A percentile compares a stretch with the other conserved stretches of the same genome.
These are phyloP conservation scores for Kodamaea laetipori DNA, from an alignment of 805 yeast genomes.

Conservation along the genomic window DNA sequence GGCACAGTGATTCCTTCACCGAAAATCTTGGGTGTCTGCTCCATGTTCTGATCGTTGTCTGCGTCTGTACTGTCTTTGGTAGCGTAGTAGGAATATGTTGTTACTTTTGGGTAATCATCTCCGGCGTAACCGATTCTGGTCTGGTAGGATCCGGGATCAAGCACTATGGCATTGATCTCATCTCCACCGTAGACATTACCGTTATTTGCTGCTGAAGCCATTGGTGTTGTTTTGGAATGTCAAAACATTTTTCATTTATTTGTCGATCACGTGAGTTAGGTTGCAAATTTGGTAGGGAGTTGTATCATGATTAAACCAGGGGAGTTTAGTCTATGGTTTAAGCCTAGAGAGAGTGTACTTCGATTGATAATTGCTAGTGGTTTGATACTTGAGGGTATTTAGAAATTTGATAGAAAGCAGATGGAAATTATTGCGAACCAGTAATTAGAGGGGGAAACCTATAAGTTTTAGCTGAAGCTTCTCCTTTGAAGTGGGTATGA, in stretches of 20 bases:
- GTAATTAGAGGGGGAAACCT: too few relatives aligned
- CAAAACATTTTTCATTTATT: constrained; percentile 4
- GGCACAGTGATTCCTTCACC: constrained; percentile 54
- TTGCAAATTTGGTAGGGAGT: neutral
- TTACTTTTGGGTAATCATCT: constrained; percentile 78
- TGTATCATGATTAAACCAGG: too few relatives aligned
- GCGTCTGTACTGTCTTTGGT: constrained; percentile 35
- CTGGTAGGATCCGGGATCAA: constrained; percentile 85
- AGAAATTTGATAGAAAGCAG: too few relatives aligned
- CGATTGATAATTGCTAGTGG: too few relatives aligned
- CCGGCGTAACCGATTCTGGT: constrained; percentile 93
- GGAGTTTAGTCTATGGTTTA: too few relatives aligned
- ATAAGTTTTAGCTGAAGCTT: too few relatives aligned
- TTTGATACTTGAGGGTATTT: too few relatives aligned
- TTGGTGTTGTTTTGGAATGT: neutral
- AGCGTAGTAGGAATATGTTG: constrained; percentile 70
- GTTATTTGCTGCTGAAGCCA: constrained; percentile 14
- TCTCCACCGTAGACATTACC: constrained; percentile 49
- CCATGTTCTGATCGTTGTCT: constrained; percentile 11
- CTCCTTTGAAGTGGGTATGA: too few relatives aligned
- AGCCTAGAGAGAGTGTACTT: too few relatives aligned
- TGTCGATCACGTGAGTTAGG: constrained; percentile 2
- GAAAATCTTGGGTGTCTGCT: constrained; percentile 26
- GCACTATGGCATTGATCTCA: constrained; percentile 87
- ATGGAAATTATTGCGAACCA: too few relatives aligned